Conservation (phyloP, 768 basidiomycete genomes). For the Podaxis sp. region DNA sequence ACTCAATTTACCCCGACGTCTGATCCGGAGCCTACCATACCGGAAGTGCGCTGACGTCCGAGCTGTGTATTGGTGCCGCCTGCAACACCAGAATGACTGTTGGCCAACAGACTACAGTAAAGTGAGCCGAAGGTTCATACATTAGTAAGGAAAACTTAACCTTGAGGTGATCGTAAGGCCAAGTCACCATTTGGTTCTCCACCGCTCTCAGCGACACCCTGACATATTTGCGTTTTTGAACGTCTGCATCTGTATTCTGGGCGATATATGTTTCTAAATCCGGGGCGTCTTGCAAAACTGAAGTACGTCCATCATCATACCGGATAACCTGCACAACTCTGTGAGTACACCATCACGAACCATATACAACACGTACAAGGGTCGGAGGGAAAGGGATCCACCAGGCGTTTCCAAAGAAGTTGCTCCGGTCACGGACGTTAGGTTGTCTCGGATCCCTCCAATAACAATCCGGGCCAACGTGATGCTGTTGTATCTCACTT, state of each 20-base stretch:
- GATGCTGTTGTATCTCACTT: constrained; percentile 49
- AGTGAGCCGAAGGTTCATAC: neutral
- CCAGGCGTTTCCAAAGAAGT: constrained; percentile 74
- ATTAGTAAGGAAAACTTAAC: constrained; percentile 18
- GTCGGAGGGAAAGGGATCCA: constrained; percentile 79
- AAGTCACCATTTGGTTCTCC: constrained; percentile 55
- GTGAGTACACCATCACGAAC: neutral
- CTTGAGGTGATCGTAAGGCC: constrained; percentile 59
- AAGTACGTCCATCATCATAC: constrained; percentile 57
- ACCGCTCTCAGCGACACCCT: constrained; percentile 62
- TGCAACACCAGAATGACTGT: constrained; percentile 38
- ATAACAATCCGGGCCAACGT: constrained; percentile 70
- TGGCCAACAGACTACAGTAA: constrained; percentile 41
- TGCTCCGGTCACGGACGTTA: constrained; percentile 31
- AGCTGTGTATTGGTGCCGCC: constrained; percentile 45
- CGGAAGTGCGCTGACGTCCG: constrained; percentile 42
- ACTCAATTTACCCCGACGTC: constrained; percentile 44
- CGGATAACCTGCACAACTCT: constrained; percentile 48
- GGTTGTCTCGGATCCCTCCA: constrained; percentile 42
- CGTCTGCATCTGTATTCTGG: constrained; percentile 52
- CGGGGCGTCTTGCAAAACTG: constrained; percentile 38
- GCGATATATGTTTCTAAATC: constrained; percentile 56
- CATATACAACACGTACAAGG: constrained; percentile 34
- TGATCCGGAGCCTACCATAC: constrained; percentile 45
- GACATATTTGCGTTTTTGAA: constrained; percentile 49